phyloP scores from a whole-genome alignment of 2,329 filamentous ascomycete genomes.

The Chaetomiaceae sp. region DNA sequence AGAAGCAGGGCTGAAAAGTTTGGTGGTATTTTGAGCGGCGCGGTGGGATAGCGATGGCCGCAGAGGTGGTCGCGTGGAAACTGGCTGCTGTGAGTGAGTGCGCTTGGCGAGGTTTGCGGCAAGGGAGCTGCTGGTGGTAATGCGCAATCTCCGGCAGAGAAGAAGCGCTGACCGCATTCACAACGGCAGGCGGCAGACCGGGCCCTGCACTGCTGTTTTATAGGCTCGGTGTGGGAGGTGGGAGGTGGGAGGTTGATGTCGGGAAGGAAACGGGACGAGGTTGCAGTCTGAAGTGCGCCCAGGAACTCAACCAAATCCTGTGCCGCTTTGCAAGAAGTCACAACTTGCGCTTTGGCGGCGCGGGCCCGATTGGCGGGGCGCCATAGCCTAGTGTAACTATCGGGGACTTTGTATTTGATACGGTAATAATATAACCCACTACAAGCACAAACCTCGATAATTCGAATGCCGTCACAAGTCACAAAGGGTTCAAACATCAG shows the following conservation, averaged over 20 bases:
- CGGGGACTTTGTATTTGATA: no score
- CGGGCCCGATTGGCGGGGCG: conserved; percentile 8
- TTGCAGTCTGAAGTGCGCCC: not conserved
- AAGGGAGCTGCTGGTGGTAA: conserved; percentile 11
- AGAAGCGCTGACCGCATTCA: conserved; percentile 23
- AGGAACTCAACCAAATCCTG: conserved; percentile 9
- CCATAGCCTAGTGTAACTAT: not conserved
- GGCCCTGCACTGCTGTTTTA: conserved; percentile 8
- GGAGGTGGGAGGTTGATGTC: no score
- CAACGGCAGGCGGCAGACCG: conserved; percentile 9
- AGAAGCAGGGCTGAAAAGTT: not conserved
- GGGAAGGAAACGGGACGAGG: not conserved
- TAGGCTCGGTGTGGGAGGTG: not conserved
- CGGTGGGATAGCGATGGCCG: not conserved
- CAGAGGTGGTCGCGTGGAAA: not conserved
- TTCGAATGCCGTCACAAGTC: no score
- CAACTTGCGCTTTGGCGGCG: not conserved
- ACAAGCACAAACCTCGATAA: no score
- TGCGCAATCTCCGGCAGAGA: conserved; percentile 21
- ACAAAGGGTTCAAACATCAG: no score
- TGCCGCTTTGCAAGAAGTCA: conserved; percentile 10
- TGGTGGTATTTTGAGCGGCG: no score
- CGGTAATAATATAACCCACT: no score
- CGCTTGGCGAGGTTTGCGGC: not conserved
- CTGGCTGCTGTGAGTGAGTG: no score